Evolutionary conservation across 208 protist species (phyloP).

Genomic region (Tetramitus jugosus): DNA sequence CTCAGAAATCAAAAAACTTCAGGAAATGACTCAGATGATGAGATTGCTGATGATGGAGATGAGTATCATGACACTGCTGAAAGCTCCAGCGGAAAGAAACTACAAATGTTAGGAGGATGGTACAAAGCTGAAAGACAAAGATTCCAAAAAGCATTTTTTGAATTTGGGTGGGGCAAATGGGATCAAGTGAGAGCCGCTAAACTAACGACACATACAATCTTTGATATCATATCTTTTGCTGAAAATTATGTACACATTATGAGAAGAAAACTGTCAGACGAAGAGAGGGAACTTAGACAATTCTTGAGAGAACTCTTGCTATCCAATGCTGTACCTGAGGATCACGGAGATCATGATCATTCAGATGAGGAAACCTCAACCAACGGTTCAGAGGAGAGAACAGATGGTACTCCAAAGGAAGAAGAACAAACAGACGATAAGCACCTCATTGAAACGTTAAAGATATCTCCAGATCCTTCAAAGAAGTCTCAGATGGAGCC

Average conservation of each 20-base stretch:
- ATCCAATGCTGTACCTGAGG: neutral
- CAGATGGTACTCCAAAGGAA: too few relatives aligned
- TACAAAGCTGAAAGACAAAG: conserved; percentile 3
- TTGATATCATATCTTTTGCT: conserved; percentile 8
- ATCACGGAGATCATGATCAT: too few relatives aligned
- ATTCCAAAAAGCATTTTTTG: conserved; percentile 19
- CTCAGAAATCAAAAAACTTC: neutral
- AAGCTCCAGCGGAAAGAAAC: neutral
- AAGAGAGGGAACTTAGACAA: neutral
- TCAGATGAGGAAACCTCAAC: too few relatives aligned
- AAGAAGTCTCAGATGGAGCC: too few relatives aligned
- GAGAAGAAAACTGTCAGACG: neutral
- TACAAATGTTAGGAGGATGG: neutral
- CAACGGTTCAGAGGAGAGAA: too few relatives aligned
- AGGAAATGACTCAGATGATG: neutral
- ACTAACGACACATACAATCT: neutral
- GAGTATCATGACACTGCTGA: neutral
- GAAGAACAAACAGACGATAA: too few relatives aligned
- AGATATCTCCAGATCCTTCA: too few relatives aligned
- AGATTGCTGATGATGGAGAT: neutral
- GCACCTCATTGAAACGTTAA: too few relatives aligned
- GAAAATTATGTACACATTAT: neutral
- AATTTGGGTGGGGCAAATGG: conserved; percentile 20
- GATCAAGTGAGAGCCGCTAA: neutral
- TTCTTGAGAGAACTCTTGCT: neutral